Conservation (phyloP, 2,329 filamentous ascomycete genomes). For the Neocucurbitaria cava region DNA sequence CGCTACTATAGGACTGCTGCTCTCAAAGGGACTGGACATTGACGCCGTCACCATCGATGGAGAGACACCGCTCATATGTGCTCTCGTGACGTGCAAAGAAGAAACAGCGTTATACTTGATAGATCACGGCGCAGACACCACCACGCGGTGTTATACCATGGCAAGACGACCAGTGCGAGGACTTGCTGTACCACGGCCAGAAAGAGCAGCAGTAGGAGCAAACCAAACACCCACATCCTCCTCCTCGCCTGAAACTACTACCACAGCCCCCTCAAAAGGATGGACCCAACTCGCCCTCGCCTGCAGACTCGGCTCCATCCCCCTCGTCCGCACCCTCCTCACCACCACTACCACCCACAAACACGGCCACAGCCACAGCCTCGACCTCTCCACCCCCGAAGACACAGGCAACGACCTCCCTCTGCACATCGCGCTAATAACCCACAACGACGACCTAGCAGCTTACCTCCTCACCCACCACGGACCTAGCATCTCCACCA, state of each 20-base stretch:
- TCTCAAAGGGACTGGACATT: conserved; percentile 12
- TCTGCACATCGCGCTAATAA: conserved; percentile 24
- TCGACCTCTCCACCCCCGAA: conserved; percentile 16
- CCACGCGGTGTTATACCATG: conserved; percentile 1
- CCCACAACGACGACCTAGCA: conserved; percentile 11
- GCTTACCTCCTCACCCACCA: conserved; percentile 14
- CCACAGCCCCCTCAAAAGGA: conserved; percentile 11
- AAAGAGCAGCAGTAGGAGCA: no score
- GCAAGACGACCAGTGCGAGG: conserved; percentile 19
- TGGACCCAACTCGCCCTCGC: conserved; percentile 18
- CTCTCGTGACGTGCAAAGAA: conserved; percentile 16
- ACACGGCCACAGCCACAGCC: conserved; percentile 25
- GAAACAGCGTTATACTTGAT: conserved; percentile 19
- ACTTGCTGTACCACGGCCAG: no score
- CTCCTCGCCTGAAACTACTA: no score
- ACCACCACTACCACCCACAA: no score
- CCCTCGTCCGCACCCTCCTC: conserved; percentile 20
- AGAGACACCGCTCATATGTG: conserved; percentile 24
- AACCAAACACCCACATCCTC: no score
- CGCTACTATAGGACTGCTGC: conserved; percentile 10
- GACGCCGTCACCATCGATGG: conserved; percentile 13
- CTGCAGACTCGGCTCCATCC: conserved; percentile 12
- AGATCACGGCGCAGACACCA: conserved; percentile 10
- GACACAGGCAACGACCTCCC: conserved; percentile 12
- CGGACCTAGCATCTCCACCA: background rate